Conservation (phyloP, 1,139 yeast species). For the Candida pseudocylindracea region DNA sequence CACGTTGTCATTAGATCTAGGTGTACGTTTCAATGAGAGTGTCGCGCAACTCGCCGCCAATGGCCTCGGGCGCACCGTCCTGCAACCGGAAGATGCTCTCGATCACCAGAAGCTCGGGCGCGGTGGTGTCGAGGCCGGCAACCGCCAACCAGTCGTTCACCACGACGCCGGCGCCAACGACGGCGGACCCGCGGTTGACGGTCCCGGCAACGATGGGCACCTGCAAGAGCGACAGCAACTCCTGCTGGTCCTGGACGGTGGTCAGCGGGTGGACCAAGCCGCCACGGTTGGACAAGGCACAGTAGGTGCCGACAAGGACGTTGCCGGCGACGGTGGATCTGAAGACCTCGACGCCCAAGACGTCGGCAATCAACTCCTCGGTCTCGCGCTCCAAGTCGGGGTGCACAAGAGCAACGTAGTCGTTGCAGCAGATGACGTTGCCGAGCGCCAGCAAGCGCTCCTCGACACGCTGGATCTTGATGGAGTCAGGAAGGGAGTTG, state of each 20-base stretch:
- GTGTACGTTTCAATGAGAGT: conserved; percentile 76
- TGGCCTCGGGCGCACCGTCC: conserved; percentile 73
- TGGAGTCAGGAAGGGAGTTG: conserved; percentile 91
- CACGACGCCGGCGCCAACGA: conserved; percentile 97
- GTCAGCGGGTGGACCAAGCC: conserved; percentile 98
- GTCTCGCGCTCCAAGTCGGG: conserved; percentile 99
- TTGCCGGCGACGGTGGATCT: conserved; percentile 98
- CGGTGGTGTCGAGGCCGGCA: conserved; percentile 92
- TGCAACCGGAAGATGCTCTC: conserved; percentile 89
- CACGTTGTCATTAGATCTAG: conserved; percentile 3
- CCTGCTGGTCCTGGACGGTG: conserved; percentile 94
- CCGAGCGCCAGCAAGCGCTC: conserved; percentile 94
- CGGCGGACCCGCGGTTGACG: conserved; percentile 91
- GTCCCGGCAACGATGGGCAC: conserved; percentile 98
- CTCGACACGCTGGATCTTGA: conserved; percentile 93
- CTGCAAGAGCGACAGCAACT: conserved; percentile 81
- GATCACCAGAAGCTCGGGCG: conserved; percentile 91
- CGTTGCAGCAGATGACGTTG: conserved; percentile 96
- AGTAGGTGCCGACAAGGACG: conserved; percentile 91
- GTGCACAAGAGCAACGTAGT: conserved; percentile 95
- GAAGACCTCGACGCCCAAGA: conserved; percentile 97
- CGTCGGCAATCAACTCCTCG: conserved; percentile 95
- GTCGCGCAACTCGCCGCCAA: conserved; percentile 69
- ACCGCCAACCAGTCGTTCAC: conserved; percentile 98
- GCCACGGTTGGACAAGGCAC: conserved; percentile 90